Evolutionary conservation across 805 yeast species (phyloP).

Genomic region (Nakazawaea laoshanensis): DNA sequence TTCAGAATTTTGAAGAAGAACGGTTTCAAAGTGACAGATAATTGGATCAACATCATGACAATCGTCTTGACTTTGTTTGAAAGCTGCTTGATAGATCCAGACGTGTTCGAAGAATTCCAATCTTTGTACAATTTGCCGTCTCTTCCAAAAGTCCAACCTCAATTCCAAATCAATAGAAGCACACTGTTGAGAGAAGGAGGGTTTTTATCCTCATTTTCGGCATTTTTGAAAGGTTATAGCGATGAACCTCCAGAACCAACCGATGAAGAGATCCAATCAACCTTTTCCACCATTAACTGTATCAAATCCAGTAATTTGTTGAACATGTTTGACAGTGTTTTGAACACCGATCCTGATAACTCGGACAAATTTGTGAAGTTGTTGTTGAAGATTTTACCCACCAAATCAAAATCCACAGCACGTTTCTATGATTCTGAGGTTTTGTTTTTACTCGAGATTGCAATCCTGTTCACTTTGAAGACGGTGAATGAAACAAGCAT

Average conservation of each 20-base stretch:
- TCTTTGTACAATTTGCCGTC: slow-evolving; percentile 40
- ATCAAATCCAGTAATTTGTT: slow-evolving; percentile 59
- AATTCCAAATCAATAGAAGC: slow-evolving; percentile 51
- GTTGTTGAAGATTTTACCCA: slow-evolving; percentile 26
- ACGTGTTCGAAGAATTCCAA: slow-evolving; percentile 58
- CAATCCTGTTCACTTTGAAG: slow-evolving; percentile 22
- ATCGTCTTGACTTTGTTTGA: slow-evolving; percentile 61
- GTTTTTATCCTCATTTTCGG: slow-evolving; percentile 82
- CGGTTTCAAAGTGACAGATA: slow-evolving; percentile 33
- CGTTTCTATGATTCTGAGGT: slow-evolving; percentile 19
- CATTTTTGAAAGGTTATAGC: slow-evolving; percentile 78
- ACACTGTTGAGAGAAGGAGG: slow-evolving; percentile 68
- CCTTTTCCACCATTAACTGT: slow-evolving; percentile 78
- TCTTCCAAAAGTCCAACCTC: slow-evolving; percentile 58
- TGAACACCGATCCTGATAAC: slow-evolving; percentile 26
- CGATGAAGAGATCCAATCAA: slow-evolving; percentile 84
- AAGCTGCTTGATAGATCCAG: slow-evolving; percentile 63
- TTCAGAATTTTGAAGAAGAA: slow-evolving; percentile 67
- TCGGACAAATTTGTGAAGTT: slow-evolving; percentile 24
- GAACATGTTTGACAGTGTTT: slow-evolving; percentile 44
- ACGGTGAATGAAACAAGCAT: slow-evolving; percentile 19
- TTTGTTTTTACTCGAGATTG: slow-evolving; percentile 21
- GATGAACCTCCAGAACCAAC: slow-evolving; percentile 91
- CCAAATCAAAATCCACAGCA: slow-evolving; percentile 12
- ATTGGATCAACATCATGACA: slow-evolving; percentile 54